Conservation (phyloP, 257 asterid genomes). For the Ehretia macrophylla region DNA sequence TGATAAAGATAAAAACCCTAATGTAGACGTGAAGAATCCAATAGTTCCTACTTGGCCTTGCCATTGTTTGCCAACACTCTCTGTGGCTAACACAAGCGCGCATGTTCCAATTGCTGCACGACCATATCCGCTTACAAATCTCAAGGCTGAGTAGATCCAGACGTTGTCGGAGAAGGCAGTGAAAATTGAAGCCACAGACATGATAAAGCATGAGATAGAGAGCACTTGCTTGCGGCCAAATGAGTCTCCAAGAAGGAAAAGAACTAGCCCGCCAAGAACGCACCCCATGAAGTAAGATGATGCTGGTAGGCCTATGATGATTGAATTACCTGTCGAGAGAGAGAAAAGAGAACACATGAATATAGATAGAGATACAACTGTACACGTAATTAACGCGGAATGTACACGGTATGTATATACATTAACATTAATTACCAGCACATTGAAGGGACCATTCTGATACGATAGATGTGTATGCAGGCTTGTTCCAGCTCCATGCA, state of each 20-base stretch:
- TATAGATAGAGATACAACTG: no score
- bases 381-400: no score
- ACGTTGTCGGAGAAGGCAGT: conserved; percentile 35
- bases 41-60: conserved; percentile 35
- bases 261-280: conserved; percentile 37
- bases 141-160: conserved; percentile 40
- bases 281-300: conserved; percentile 49
- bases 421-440: conserved; percentile 2
- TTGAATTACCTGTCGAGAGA: no score
- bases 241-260: conserved; percentile 34
- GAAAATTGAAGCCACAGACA: conserved; percentile 31
- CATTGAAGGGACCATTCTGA: conserved; percentile 60
- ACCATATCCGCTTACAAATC: conserved; percentile 38
- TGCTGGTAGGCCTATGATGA: conserved; percentile 49
- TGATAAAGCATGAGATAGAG: conserved; percentile 29
- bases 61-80: conserved; percentile 42
- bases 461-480: conserved; percentile 29
- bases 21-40: conserved; percentile 30
- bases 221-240: conserved; percentile 45
- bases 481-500: conserved; percentile 46
- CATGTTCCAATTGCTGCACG: conserved; percentile 34
- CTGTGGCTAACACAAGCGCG: conserved; percentile 41
- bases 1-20: conserved; percentile 49
- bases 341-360: no score
- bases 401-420: no score